Percentiles rank a stretch among this genome's conserved stretches.
phyloP scores from a whole-genome alignment of 257 asterid genomes.

The Ilex asprella region DNA sequence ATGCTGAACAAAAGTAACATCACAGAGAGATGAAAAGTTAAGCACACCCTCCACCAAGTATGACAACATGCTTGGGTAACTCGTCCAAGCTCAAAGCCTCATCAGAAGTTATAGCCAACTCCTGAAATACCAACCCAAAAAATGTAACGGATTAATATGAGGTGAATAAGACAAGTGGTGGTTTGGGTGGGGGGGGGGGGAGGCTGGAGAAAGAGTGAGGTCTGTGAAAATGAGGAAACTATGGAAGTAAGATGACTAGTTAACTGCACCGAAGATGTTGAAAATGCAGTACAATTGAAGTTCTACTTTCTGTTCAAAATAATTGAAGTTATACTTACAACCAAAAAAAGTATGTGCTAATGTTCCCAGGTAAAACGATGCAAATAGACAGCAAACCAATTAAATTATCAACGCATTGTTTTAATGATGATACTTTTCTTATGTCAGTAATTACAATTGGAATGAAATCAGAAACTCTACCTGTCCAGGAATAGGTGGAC shows the following conservation, averaged over 20 bases:
- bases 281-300: too few species aligned
- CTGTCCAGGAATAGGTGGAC: conserved; percentile 79
- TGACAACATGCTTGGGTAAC: conserved; percentile 78
- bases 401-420: too few species aligned
- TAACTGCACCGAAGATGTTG: too few species aligned
- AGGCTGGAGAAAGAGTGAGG: not conserved
- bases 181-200: not conserved
- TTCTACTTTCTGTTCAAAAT: too few species aligned
- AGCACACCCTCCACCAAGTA: conserved; percentile 89
- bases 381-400: too few species aligned
- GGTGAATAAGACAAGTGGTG: not conserved
- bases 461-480: conserved; percentile 26
- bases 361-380: too few species aligned
- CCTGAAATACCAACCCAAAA: conserved; percentile 36
- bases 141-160: conserved; percentile 6
- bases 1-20: conserved; percentile 7
- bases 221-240: not conserved
- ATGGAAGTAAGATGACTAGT: not conserved
- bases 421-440: too few species aligned
- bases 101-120: conserved; percentile 92
- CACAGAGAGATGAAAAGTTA: conserved; percentile 10
- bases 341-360: too few species aligned
- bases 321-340: too few species aligned
- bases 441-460: conserved; percentile 1
- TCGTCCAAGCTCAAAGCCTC: conserved; percentile 99